Base-by-base conservation (phyloP, 2,329 filamentous ascomycete species). In the Phialophora macrospora region DNA sequence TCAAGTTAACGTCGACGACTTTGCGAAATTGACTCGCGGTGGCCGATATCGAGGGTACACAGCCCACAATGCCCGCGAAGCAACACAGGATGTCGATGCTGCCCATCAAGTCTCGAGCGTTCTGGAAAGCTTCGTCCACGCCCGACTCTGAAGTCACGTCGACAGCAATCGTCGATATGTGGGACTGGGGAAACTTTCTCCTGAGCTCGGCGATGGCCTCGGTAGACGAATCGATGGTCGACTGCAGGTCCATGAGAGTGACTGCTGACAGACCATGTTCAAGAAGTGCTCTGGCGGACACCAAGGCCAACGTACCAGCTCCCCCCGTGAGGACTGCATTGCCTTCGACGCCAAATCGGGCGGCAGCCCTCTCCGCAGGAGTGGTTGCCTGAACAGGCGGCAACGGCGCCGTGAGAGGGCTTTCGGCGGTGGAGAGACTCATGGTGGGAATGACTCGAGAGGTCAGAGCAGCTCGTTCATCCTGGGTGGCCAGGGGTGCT, bases 1-100 rank as follows among this genome's bases (percentile, higher is more conserved):
- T 90, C 1, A 88, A 85, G 73, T 93, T 93, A 73, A 93, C 84
- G 63, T 91, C 89, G 22, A 92, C 72, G 0, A 89, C 84, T 30
- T 82, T 82, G 6, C 86, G 82, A 83, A 87, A 93, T 69, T 89
- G 81, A 1, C 80, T 78, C 0, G 83, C 76, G 0, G 81, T 77
- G 79, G 88, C 86, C 1, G 88, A 85, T 0, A 90, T 75, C 0
- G 89, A 85, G 66, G 86, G 83, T 0, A 82, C 80, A 69, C 85
- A 89, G 44, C 82, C 83, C 0, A 91, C 90, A 0, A 92, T 83
- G 4, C 90, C 90, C 0, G 88, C 90, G 71, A 90, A 90, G 70
- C 85, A 88, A 69, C 86, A 81, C 1, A 90, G 77, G 51, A 85
- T 83, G 54, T 69, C 69, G 38, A 73, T 70, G 17, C 64, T 59